Evolutionary conservation across 495 filamentous ascomycete species (phyloP), one percentile per base, ranked within the genome.

Genomic region (Antarctomyces pellizariae): DNA sequence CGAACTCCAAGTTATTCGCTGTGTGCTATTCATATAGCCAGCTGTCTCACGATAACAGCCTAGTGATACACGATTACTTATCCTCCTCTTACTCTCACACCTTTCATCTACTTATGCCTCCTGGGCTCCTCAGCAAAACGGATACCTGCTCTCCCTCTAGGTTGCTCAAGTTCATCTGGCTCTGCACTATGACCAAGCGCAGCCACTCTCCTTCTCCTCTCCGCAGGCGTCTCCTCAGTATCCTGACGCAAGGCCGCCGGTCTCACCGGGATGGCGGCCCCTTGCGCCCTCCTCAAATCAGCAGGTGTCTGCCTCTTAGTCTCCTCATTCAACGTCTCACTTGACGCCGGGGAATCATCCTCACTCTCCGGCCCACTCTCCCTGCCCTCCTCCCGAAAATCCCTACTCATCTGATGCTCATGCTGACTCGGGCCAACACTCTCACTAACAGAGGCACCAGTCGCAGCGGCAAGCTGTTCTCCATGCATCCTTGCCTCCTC

Each of bases 131-230:
- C 54, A 5, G 53, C 56, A 34, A 59, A 61, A 20, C 53, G 39
- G 26, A 61, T 59, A 20, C 50, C 50, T 20, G 41, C 42, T 31
- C 44, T 46, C 14, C 43, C 10, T 48, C 45, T 17, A 53, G 53
- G 27, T 56, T 50, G 38, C 56, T 37, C 14, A 25, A 73, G 68
- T 10, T 58, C 61, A 10, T 57, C 59, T 9, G 58, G 59, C 5
- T 60, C 54, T n/a, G 52, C 42, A 4, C 60, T 50, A 24, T 68
- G 46, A 11, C 79, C 80, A n/a, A 92, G 51, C 3, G 83, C 84
- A 1, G 78, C 84, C 29, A 89, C 66, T 46, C 84, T 68, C 34
- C 82, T 61, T 19, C 73, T 61, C 22, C 73, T 59, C 49, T 92
- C 83, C 0, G 80, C 83, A 0, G 75, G 66, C 3, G 79, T 90